Evolutionary conservation across 306 rosid genomes (phyloP), one percentile per base, ranked within the genome.

Genomic region (Lathyrus sativus): DNA sequence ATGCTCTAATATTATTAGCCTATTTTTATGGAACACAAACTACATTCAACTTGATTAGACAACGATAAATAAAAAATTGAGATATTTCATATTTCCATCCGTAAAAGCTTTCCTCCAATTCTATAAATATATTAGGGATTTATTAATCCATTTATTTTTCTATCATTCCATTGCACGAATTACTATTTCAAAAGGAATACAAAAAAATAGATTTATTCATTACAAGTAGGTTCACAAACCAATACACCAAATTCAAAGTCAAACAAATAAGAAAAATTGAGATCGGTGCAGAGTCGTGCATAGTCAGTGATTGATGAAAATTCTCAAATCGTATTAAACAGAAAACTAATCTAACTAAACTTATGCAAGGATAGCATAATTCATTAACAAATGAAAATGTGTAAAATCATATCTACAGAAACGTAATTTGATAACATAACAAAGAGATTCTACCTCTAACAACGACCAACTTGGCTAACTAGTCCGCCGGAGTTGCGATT

Each of bases 351-450:
- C 2, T 13, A 19, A 63, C 26, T 63, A 10, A 39, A 17, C 3
- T 56, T 11, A 18, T 57, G 22, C 35, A 62, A 11, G 7, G 11
- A 24, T 15, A 35, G 39, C 39, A 7, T 42, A 11, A 62, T 42
- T 24, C 4, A 44, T 43, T 26, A 14, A 29, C 2, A 43, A n/a
- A n/a, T n/a, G 28, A 10, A 42, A 26, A 64, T 13, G 4, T 1
- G 24, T 38, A 44, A 43, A 19, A 64, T 64, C 69, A 22, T 62
- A 42, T 38, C 49, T 63, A 63, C 7, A 42, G 38, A 62, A 6
- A 22, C 13, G 8, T 3, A 10, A 8, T 15, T 60, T 35, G 15
- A 60, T 37, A 8, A 37, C 48, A 60, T 4, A 2, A 45, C 8
- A 33, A 17, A 19, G 51, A 24, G 35, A 19, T 19, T 19, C 22